Base-by-base conservation (phyloP, 2,329 filamentous ascomycete genomes). In the Nothophoma quercina region DNA sequence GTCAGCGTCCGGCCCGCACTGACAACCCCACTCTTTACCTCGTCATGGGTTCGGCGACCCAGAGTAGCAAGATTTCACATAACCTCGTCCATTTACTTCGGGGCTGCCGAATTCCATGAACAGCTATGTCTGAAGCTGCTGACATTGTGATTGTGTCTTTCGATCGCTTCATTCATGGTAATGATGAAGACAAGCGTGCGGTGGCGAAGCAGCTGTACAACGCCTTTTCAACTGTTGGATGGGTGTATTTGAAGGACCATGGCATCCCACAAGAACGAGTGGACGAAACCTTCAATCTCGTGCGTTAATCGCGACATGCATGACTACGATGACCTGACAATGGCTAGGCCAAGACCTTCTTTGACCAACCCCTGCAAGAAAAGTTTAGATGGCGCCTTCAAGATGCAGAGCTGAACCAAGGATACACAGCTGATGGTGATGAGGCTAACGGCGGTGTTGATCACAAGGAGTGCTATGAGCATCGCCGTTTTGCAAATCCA, bases 221-320 rank as follows among this genome's bases (percentile, higher is more conserved):
- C 12, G 75, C 74, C 2, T 76, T 75, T 30, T 69, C 69, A 32
- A 70, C 63, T 6, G 68, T 76, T 7, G 76, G 76, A 2, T 78
- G 77, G 62, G 75, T 77, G n/a, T 77, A 77, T 43, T 60, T 79
- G 22, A 69, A 70, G 51, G 76, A 76, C 33, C 73, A 77, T 48
- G 74, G 74, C 7, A 64, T 79, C 1, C 59, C 69, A 3, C 67
- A 72, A 51, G 58, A 67, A 19, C 53, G 63, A 18, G 63, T 77
- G 1, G 67, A 71, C 23, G 52, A 67, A 34, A 62, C 64, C 4
- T 71, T 72, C 34, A 46, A 23, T 23, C 61, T 68, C 29, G 69
- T 69, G 45, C 16, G 65, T 60, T n/a, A 18, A n/a, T 22, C 5
- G 28, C n/a, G 7, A 28, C 13, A 7, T 10, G 8, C 26, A 7